Base-by-base conservation (phyloP, 2,329 filamentous ascomycete genomes). In the Gyromitra esculenta region DNA sequence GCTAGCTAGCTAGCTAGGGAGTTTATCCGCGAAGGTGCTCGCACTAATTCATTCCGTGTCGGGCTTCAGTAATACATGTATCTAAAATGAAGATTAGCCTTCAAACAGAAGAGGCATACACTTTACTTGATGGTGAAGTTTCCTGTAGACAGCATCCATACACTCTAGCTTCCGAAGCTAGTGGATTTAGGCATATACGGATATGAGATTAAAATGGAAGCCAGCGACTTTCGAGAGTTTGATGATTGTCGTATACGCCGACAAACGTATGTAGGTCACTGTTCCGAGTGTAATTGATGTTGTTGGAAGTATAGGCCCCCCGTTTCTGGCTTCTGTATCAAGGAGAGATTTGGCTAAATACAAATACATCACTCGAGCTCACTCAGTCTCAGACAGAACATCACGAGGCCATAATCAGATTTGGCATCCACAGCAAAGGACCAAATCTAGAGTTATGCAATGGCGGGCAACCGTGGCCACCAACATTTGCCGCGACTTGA, bases 321-420 rank as follows among this genome's bases (percentile, higher is more conserved):
- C 18, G 15, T 66, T 9, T 13, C 15, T 3, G 43, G 25, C 48
- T 43, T n/a, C 35, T 56, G 48, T 43, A 39, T 64, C 50, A 18
- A 31, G 57, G 37, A 35, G 54, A 31, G 37, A 25, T 57, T 56
- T 70, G 57, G 57, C 72, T 75, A 75, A 70, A 70, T 69, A 9
- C 67, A 25, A 39, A 2, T 15, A 7, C 62, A 57, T 71, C 68
- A 71, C 48, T 63, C 48, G 48, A 45, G 63, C 31, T 48, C 45
- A 70, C 25, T 65, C 37, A 43, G 35, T 31, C 63, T 43, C 35
- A 25, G 31, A 57, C 37, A 45, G 18, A 57, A 48, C n/a, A 5
- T 70, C 67, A 62, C 56, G 43, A 50, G 45, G 48, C n/a, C 63
- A 35, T 15, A 25, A 52, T 71, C 18, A n/a, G 13, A 52, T 50